Percentiles rank a stretch among this genome's conserved stretches.
Evolutionary conservation across 2,329 filamentous ascomycete species (phyloP).

Genomic region (Ophiocordyceps robertsii): DNA sequence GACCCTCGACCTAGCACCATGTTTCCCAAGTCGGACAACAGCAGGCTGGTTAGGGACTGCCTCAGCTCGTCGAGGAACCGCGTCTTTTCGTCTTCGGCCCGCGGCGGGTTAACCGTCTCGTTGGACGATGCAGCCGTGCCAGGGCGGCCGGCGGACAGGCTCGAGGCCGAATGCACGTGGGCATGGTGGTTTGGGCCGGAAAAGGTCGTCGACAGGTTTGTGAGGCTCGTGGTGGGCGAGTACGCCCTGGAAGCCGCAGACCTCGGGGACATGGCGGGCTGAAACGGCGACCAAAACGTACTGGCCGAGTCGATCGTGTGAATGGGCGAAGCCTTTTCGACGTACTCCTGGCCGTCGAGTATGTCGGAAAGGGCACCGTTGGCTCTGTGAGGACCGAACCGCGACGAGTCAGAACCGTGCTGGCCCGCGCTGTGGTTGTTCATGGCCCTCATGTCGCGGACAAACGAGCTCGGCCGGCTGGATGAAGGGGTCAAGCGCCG

Average conservation of each 20-base stretch:
- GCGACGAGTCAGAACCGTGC: conserved; percentile 56
- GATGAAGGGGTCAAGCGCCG: conserved; percentile 29
- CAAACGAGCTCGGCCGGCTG: conserved; percentile 35
- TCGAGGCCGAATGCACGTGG: conserved; percentile 29
- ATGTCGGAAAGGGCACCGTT: conserved; percentile 49
- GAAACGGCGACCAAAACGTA: conserved; percentile 85
- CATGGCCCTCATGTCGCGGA: conserved; percentile 47
- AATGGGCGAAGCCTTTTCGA: conserved; percentile 54
- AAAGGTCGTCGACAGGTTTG: conserved; percentile 40
- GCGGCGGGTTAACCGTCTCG: conserved; percentile 50
- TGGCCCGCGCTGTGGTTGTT: conserved; percentile 59
- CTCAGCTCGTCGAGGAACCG: conserved; percentile 67
- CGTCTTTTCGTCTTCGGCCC: conserved; percentile 54
- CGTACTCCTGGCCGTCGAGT: conserved; percentile 56
- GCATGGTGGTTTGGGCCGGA: conserved; percentile 27
- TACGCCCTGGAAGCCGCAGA: conserved; percentile 44
- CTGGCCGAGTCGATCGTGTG: conserved; percentile 61
- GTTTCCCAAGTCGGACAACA: conserved; percentile 81
- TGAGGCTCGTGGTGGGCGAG: conserved; percentile 48
- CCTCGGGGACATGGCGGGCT: conserved; percentile 51
- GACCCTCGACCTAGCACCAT: conserved; percentile 79
- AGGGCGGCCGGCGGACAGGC: conserved; percentile 39
- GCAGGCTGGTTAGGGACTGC: conserved; percentile 67
- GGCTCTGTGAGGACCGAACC: conserved; percentile 45
- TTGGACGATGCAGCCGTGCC: conserved; percentile 55